Base-by-base conservation (phyloP, 495 filamentous ascomycete species). In the Podospora pseudocomata region DNA sequence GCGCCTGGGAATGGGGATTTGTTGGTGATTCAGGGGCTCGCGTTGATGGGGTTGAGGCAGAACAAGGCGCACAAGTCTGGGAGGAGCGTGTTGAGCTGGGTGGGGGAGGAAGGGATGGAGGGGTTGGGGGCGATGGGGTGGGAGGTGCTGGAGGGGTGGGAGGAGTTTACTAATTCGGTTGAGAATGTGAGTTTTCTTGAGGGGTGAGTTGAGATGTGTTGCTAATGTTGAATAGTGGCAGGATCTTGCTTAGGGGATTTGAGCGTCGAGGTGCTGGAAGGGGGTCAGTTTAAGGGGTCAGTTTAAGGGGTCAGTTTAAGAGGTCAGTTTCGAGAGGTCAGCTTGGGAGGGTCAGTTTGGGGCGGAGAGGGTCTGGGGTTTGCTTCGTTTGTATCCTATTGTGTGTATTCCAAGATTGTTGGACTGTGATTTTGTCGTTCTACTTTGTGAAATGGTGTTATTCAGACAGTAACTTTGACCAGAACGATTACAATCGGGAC, bases 41-140 rank as follows among this genome's bases (percentile, higher is more conserved):
- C 93, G 13, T 78, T 96, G 65, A 83, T 96, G 74, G 93, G 90
- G 3, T 89, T 96, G 73, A 86, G 89, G 68, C 91, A 95, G 80
- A 89, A 92, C 74, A 94, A 93, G 72, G 86, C 87, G 71, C 86
- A 92, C 68, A 90, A 89, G 67, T 86, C 89, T 60, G 84, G 85
- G 64, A 86, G 87, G 54, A 89, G 91, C 60, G 77, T 93, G 13
- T 76, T 95, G 69, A 92, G 92, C 74, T 92, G 90, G 84, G 91
- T 92, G 80, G 84, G 85, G 20, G 90, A 93, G 64, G 89, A 89
- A 60, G 86, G 87, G 62, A 85, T 87, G 67, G 92, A 93, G 71
- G 87, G 86, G 65, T 76, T 95, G 56, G 82, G 86, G 23, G 87
- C 86, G 0, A 91, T 95, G 86, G 91, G 92, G 5, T 94, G 93